phyloP scores from a whole-genome alignment of 306 rosid genomes.

The Alnus rubra region DNA sequence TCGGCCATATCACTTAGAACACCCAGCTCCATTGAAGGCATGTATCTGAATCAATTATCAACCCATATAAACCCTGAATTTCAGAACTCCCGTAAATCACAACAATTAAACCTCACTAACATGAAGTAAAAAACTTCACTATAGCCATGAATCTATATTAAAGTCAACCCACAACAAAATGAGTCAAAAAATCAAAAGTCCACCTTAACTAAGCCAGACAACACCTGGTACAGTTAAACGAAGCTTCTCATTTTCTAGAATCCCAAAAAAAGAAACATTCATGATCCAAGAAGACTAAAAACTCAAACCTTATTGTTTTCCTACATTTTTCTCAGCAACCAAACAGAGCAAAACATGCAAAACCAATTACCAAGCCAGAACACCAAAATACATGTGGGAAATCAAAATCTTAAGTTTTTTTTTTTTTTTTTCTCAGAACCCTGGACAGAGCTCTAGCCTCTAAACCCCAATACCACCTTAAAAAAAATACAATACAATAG shows the following conservation, averaged over 20 bases:
- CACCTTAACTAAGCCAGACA: background rate
- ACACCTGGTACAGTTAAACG: background rate
- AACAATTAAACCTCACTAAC: background rate
- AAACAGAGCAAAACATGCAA: background rate
- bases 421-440: background rate
- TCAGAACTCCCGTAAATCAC: background rate
- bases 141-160: background rate
- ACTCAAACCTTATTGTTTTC: background rate
- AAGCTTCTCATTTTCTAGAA: background rate
- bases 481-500: background rate
- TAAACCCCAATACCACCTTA: background rate
- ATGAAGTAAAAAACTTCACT: background rate
- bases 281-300: background rate
- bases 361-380: background rate
- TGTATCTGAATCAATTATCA: constrained; percentile 48
- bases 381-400: background rate
- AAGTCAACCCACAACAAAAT: constrained; percentile 3
- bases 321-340: background rate
- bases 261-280: background rate
- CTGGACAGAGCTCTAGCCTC: background rate
- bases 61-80: constrained; percentile 4
- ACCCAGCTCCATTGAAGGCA: constrained; percentile 69
- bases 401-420: background rate
- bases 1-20: constrained; percentile 57
- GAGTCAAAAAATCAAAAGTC: background rate